Evolutionary conservation across 2,329 filamentous ascomycete genomes (phyloP), one percentile per base, ranked within the genome.

Genomic region (Thielaviopsis ethacetica): DNA sequence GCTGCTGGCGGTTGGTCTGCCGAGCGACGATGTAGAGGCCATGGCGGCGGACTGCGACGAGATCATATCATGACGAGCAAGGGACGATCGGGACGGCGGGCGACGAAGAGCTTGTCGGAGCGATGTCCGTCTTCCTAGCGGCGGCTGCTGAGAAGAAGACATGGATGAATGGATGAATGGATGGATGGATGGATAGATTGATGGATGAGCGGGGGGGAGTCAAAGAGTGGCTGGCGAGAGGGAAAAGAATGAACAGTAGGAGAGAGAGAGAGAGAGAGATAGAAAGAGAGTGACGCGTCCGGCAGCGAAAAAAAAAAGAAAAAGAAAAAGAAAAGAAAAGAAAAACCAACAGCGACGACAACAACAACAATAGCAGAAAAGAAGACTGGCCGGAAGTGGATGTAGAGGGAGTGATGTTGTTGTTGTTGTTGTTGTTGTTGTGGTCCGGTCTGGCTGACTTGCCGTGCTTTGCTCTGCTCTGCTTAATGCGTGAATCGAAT

Each of bases 71-170:
- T 70, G 71, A 60, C 76, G 73, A 59, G 67, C 70, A 54, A 76
- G 63, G 26, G 71, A 69, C 6, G 74, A 68, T 62, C 79, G 72
- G 22, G 78, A 76, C 1, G 73, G 68, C 5, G 74, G 71, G 52
- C 77, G 76, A 64, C 76, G 74, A 54, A 80, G 68, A 47, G 76
- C 75, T 63, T 82, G 80, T 63, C 80, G 72, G 62, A 80, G 72
- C 4, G 80, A 82, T 9, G 77, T 76, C 65, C 79, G 76, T 66
- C 80, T 69, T 34, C 72, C 71, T 15, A 76, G 66, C 60, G 68
- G 72, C 57, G 70, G 73, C 21, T 56, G 53, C 19, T 59, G 60
- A 15, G 73, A 71, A 63, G 73, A 75, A 66, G 77, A 71, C 7
- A 21, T 21, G 44, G 44, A 49, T 49, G 2, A n/a, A 21, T 49